phyloP scores from a whole-genome alignment of 1,284 basidiomycete genomes.

The Coniferiporia sulphurascens region DNA sequence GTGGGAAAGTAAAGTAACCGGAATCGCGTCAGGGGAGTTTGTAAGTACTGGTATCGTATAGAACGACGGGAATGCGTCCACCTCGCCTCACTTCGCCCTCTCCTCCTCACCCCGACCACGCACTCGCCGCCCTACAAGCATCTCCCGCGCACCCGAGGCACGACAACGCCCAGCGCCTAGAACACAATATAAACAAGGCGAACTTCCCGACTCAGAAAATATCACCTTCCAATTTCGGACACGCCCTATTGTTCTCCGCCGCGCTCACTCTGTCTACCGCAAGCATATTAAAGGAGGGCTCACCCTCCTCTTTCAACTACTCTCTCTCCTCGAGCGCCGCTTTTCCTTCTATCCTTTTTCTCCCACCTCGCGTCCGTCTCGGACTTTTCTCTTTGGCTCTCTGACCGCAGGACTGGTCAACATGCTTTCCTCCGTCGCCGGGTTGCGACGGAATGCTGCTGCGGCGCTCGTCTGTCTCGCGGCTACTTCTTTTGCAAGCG shows the following conservation, averaged over 20 bases:
- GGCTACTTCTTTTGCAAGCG: background rate
- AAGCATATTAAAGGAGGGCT: background rate
- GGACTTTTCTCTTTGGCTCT: background rate
- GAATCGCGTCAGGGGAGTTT: no score
- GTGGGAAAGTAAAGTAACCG: no score
- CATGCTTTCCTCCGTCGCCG: slow-evolving; percentile 14
- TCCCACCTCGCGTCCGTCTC: background rate
- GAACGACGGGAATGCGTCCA: no score
- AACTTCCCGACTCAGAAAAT: no score
- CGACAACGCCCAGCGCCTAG: no score
- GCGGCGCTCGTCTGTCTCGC: slow-evolving; percentile 6
- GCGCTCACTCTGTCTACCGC: background rate
- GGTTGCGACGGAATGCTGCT: slow-evolving; percentile 12
- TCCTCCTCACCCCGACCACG: no score
- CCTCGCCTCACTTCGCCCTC: no score
- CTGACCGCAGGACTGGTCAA: slow-evolving; percentile 7
- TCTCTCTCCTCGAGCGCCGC: background rate
- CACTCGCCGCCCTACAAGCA: no score
- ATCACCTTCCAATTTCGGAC: background rate
- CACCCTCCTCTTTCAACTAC: background rate
- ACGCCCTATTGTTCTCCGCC: background rate
- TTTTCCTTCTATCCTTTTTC: background rate
- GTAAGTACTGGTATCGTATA: no score
- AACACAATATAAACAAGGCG: no score
- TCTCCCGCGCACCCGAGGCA: no score